Percentiles rank a stretch among this genome's conserved stretches.
Evolutionary conservation across 768 basidiomycete genomes (phyloP).

Genomic region (Megacollybia marginata): DNA sequence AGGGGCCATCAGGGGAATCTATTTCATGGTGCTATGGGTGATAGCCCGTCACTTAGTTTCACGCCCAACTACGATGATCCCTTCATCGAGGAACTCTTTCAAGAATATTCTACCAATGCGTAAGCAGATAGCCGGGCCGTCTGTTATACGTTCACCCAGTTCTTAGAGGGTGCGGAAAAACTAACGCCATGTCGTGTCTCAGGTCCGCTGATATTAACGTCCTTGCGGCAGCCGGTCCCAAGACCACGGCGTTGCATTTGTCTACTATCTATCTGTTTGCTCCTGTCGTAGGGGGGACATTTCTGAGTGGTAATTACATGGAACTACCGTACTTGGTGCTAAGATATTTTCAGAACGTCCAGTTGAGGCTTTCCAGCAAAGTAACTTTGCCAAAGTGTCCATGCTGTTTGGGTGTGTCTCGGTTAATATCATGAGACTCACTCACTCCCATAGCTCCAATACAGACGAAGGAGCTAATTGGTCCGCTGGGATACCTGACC

Average conservation of each 20-base stretch:
- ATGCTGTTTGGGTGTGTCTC: conserved; percentile 30
- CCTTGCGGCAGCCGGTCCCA: conserved; percentile 26
- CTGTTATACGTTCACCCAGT: not conserved
- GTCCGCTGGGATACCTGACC: conserved; percentile 26
- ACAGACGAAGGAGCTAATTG: conserved; percentile 34
- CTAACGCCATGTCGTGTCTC: conserved; percentile 24
- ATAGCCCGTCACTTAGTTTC: conserved; percentile 34
- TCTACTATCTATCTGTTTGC: conserved; percentile 30
- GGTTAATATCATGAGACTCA: not conserved
- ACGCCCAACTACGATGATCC: conserved; percentile 23
- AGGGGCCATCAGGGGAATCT: conserved; percentile 29
- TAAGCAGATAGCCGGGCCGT: conserved; percentile 12
- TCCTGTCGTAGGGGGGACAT: conserved; percentile 27
- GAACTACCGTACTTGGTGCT: too few species aligned
- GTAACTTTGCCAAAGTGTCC: conserved; percentile 30
- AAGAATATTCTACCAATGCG: conserved; percentile 27
- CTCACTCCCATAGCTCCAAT: conserved; percentile 22
- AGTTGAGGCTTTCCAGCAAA: conserved; percentile 30
- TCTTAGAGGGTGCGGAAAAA: not conserved
- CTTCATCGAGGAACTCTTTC: conserved; percentile 27
- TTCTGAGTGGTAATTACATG: conserved; percentile 4
- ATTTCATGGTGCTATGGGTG: conserved; percentile 35
- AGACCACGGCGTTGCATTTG: conserved; percentile 20
- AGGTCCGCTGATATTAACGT: conserved; percentile 17
- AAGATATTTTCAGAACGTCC: conserved; percentile 21